phyloP scores from a whole-genome alignment of 2,329 filamentous ascomycete species.

The Pseudogymnoascus sp. region DNA sequence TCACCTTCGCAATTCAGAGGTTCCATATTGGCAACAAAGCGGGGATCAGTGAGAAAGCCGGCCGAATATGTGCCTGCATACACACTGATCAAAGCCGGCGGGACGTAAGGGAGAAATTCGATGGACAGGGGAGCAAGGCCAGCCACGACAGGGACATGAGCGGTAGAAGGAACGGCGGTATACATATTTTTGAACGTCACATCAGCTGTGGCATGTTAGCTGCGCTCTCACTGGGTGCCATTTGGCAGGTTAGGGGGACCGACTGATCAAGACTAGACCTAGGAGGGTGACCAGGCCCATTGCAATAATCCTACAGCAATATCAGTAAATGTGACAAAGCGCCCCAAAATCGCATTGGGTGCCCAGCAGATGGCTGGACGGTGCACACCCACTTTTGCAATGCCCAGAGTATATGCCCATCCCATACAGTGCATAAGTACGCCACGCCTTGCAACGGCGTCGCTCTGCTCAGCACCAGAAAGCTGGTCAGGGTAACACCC shows the following conservation, averaged over 20 bases:
- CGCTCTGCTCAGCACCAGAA: conserved; percentile 5
- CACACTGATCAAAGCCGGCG: not conserved
- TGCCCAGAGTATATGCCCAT: not conserved
- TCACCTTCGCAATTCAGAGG: not conserved
- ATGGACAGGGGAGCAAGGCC: conserved; percentile 2
- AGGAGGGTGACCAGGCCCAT: not conserved
- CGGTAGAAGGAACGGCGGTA: not conserved
- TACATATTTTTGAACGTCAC: conserved; percentile 7
- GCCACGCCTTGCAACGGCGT: conserved; percentile 4
- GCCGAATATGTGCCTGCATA: not conserved
- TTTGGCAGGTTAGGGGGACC: not conserved
- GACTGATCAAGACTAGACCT: not conserved
- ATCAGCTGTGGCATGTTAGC: conserved; percentile 1
- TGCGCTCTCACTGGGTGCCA: not conserved
- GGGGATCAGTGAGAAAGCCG: not conserved
- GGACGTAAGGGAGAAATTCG: not conserved
- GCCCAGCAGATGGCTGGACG: not conserved
- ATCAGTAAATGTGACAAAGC: not conserved
- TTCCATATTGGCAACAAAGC: conserved; percentile 2
- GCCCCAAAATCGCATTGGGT: not conserved
- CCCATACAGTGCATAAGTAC: conserved; percentile 6
- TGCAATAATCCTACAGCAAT: not conserved
- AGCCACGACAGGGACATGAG: not conserved
- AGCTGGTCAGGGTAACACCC: conserved; percentile 1
- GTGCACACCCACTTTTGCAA: conserved; percentile 1